Evolutionary conservation across 2,329 filamentous ascomycete genomes (phyloP).

Genomic region (Ophiocordyceps polyrhachis-furcata): DNA sequence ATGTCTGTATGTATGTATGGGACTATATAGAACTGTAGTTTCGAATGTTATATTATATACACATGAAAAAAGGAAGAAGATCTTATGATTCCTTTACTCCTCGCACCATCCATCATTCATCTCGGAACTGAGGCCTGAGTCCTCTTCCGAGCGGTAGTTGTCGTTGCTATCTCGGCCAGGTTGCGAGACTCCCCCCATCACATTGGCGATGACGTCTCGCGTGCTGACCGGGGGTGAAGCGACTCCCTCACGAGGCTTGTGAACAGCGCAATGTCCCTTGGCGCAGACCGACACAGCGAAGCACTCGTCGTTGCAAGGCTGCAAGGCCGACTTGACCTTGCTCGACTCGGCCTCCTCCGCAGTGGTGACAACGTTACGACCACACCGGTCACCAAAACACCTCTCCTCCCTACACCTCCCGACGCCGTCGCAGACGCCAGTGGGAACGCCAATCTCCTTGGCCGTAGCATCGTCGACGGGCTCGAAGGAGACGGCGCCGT

Average conservation of each 20-base stretch:
- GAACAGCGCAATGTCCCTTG: not conserved
- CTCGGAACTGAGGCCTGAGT: no score
- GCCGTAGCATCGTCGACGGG: not conserved
- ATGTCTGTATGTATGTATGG: no score
- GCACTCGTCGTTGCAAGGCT: not conserved
- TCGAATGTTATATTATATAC: no score
- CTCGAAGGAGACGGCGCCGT: not conserved
- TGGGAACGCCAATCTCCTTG: not conserved
- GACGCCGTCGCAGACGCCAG: not conserved
- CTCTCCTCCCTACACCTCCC: not conserved
- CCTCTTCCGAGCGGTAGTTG: no score
- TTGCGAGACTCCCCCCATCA: not conserved
- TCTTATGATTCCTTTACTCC: no score
- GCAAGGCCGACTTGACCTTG: not conserved
- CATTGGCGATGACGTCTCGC: not conserved
- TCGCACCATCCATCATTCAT: no score
- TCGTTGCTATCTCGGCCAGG: no score
- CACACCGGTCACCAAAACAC: not conserved
- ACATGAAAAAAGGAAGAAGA: no score
- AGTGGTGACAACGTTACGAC: not conserved
- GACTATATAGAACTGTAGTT: no score
- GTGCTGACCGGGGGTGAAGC: not conserved
- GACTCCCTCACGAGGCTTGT: not conserved
- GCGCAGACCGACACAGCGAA: not conserved
- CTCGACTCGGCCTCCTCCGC: no score